Percentiles rank a stretch among this genome's conserved stretches.
These are phyloP conservation scores for Rostrohypoxylon terebratum DNA, from an alignment of 495 filamentous ascomycete genomes.

Conservation along the genomic window DNA sequence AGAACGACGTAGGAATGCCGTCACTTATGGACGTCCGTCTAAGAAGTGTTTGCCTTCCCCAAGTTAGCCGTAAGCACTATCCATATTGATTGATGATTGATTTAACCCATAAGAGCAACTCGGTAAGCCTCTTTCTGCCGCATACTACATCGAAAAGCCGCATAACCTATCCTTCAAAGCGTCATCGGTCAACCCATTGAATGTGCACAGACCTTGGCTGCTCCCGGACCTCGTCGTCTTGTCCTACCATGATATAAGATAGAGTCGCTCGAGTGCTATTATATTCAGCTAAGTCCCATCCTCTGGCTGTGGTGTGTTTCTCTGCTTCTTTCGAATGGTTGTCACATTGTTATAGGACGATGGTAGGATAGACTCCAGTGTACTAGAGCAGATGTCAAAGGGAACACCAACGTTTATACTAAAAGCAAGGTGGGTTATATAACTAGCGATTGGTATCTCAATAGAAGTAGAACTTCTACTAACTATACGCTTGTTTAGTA, in stretches of 20 bases:
- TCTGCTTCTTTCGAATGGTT: not conserved
- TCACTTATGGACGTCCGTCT: not conserved
- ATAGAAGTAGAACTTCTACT: not conserved
- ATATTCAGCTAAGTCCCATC: slow-evolving; percentile 2
- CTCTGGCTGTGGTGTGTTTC: not conserved
- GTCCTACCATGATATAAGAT: not conserved
- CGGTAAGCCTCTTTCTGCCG: not conserved
- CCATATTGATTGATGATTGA: slow-evolving; percentile 2
- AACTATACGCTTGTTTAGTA: not conserved
- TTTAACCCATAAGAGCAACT: not conserved
- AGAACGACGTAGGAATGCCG: not conserved
- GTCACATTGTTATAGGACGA: not conserved
- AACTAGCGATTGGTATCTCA: not conserved
- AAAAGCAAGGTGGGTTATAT: not conserved
- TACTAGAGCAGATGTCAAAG: not conserved
- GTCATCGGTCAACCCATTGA: not conserved
- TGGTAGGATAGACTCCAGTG: not conserved
- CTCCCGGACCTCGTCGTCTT: slow-evolving; percentile 13
- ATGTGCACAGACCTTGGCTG: slow-evolving; percentile 15
- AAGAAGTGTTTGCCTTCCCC: not conserved
- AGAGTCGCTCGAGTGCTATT: not conserved
- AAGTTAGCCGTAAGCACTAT: not conserved
- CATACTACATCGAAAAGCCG: not conserved
- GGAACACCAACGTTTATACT: not conserved
- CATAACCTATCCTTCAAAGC: not conserved